Percentiles rank a stretch among this genome's conserved stretches.
These are phyloP conservation scores for Cryptococcus depauperatus DNA, from an alignment of 1,284 basidiomycete genomes.

Conservation along the genomic window DNA sequence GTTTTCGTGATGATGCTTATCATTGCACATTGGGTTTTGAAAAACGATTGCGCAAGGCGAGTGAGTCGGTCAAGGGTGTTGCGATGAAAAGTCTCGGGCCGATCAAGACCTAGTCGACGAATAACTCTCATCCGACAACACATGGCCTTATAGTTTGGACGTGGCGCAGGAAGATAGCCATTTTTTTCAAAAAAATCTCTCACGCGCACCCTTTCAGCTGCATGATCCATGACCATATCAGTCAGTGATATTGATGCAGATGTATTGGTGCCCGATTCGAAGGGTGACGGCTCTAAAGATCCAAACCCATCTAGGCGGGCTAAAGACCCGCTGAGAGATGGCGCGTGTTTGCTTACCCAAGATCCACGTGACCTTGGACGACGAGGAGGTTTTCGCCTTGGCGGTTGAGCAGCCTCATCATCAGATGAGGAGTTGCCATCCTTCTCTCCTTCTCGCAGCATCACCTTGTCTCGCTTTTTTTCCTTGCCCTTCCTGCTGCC, in stretches of 20 bases:
- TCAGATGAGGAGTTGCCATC: constrained; percentile 7
- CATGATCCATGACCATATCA: constrained; percentile 16
- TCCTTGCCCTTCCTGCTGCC: background rate
- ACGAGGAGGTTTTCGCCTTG: constrained; percentile 1
- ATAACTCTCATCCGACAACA: constrained; percentile 30
- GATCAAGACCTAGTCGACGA: constrained; percentile 30
- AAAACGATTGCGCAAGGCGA: constrained; percentile 24
- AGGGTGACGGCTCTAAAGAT: constrained; percentile 8
- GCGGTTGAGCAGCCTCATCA: constrained; percentile 1
- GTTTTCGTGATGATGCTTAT: constrained; percentile 29
- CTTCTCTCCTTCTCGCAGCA: constrained; percentile 1
- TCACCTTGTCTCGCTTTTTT: constrained; percentile 4
- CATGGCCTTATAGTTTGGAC: constrained; percentile 21
- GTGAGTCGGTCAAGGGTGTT: constrained; percentile 30
- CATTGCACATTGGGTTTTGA: constrained; percentile 23
- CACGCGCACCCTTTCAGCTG: constrained; percentile 20
- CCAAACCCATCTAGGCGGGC: background rate
- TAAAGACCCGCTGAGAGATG: background rate
- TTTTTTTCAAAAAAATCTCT: constrained; percentile 24
- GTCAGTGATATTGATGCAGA: constrained; percentile 14
- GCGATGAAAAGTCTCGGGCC: constrained; percentile 11
- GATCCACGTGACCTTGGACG: constrained; percentile 9
- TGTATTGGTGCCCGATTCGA: constrained; percentile 19
- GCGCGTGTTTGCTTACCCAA: constrained; percentile 2
- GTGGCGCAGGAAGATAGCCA: constrained; percentile 33